Conservation (phyloP, 352 stramenopile genomes). For the Globisporangium recalcitrans region DNA sequence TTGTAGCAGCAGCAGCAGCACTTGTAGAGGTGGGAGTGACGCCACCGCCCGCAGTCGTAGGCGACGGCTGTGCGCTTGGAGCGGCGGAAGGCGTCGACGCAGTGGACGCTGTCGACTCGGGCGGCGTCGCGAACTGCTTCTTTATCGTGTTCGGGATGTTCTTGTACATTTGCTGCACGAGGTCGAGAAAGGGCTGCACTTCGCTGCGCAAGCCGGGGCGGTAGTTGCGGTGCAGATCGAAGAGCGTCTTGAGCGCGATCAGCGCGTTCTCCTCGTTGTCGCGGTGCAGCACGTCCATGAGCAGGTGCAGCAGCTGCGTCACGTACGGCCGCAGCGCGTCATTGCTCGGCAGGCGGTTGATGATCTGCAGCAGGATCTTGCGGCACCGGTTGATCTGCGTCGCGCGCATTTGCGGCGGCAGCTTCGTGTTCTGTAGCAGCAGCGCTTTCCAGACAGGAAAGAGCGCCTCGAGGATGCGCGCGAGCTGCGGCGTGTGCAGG, state of each 20-base stretch:
- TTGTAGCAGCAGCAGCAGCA: background rate
- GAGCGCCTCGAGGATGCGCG: constrained; percentile 87
- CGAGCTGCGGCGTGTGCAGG: constrained; percentile 88
- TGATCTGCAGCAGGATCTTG: constrained; percentile 92
- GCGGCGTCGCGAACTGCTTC: constrained; percentile 74
- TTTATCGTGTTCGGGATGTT: constrained; percentile 78
- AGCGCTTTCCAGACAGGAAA: constrained; percentile 88
- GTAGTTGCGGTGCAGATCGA: constrained; percentile 97
- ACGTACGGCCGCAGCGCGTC: constrained; percentile 94
- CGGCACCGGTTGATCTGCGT: constrained; percentile 86
- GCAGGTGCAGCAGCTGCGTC: constrained; percentile 85
- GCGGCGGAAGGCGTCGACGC: background rate
- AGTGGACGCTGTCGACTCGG: constrained; percentile 20
- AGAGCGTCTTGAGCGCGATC: constrained; percentile 93
- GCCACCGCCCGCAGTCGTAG: background rate
- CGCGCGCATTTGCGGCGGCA: constrained; percentile 68
- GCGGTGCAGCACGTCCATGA: constrained; percentile 91
- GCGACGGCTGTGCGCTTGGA: constrained; percentile 9
- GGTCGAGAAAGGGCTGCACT: constrained; percentile 86
- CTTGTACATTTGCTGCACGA: constrained; percentile 90
- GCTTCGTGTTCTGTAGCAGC: constrained; percentile 78
- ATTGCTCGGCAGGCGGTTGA: constrained; percentile 93
- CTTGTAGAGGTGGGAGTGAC: background rate
- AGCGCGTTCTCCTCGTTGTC: constrained; percentile 98
- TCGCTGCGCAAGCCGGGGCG: constrained; percentile 85